A percentile compares a stretch with the other conserved stretches of the same genome.
These are phyloP conservation scores for Globisporangium echinulatum DNA, from an alignment of 352 stramenopile genomes.

Conservation along the genomic window DNA sequence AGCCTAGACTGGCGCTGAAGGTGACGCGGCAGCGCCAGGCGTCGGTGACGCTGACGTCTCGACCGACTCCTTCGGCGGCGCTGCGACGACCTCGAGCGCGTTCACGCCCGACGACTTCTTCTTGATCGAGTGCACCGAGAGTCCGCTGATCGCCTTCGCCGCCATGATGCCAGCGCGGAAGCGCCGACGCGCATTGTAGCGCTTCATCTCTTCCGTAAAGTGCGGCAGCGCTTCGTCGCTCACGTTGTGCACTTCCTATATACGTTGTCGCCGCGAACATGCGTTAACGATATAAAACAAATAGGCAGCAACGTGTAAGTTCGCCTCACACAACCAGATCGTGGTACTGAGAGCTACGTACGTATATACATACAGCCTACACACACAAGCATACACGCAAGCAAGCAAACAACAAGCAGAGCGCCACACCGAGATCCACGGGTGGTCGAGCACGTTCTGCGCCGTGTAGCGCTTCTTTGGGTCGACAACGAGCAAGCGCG, in stretches of 20 bases:
- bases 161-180: conserved; percentile 80
- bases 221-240: conserved; percentile 73
- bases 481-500: conserved; percentile 86
- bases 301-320: not conserved
- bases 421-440: conserved; percentile 66
- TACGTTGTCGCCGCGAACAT: not conserved
- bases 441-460: conserved; percentile 72
- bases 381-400: not conserved
- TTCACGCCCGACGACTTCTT: conserved; percentile 41
- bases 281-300: not conserved
- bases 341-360: no score
- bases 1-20: conserved; percentile 10
- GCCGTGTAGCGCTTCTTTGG: conserved; percentile 87
- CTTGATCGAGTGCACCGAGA: conserved; percentile 25
- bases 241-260: conserved; percentile 55
- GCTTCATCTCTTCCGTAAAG: conserved; percentile 88
- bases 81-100: conserved; percentile 22
- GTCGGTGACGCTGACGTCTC: conserved; percentile 15
- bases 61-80: conserved; percentile 14
- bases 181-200: conserved; percentile 76
- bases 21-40: conserved; percentile 7
- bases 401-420: not conserved
- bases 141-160: conserved; percentile 58
- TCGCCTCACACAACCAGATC: no score
- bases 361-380: no score